Percentiles rank a stretch among this genome's conserved stretches.
Conservation (phyloP, 371 early-diverging fungal species). For the Apophysomyces variabilis region DNA sequence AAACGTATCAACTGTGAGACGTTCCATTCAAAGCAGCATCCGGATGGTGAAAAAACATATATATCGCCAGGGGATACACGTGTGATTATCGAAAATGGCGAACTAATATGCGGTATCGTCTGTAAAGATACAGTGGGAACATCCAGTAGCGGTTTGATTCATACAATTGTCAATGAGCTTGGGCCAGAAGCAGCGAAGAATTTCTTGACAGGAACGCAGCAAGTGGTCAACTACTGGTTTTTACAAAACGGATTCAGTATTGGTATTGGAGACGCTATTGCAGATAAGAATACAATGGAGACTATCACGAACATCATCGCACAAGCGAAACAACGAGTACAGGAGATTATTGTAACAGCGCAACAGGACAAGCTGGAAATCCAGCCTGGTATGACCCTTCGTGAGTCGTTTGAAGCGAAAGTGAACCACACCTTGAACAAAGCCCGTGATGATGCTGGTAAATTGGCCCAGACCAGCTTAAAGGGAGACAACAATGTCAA, state of each 20-base stretch:
- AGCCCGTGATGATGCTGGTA: constrained; percentile 98
- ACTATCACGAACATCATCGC: constrained; percentile 86
- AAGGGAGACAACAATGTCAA: constrained; percentile 97
- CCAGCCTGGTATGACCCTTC: constrained; percentile 97
- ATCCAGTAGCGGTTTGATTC: constrained; percentile 93
- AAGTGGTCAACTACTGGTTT: constrained; percentile 97
- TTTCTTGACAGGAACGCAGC: constrained; percentile 97
- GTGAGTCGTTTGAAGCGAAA: constrained; percentile 95
- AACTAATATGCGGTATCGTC: constrained; percentile 93
- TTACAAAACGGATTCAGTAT: constrained; percentile 96
- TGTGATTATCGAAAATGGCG: constrained; percentile 96
- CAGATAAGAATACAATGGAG: constrained; percentile 88
- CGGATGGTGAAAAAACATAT: constrained; percentile 79
- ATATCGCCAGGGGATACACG: constrained; percentile 92
- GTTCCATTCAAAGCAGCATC: constrained; percentile 77
- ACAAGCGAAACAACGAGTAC: constrained; percentile 87
- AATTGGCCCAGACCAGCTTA: constrained; percentile 87
- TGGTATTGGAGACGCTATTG: constrained; percentile 99
- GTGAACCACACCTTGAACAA: constrained; percentile 93
- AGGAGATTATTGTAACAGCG: constrained; percentile 85
- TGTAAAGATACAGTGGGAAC: constrained; percentile 99
- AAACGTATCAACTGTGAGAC: constrained; percentile 87
- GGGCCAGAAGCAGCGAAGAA: constrained; percentile 89
- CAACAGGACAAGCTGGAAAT: constrained; percentile 88
- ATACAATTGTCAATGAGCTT: constrained; percentile 96